Conservation (phyloP, 2,329 filamentous ascomycete genomes). For the Claviceps sp. region DNA sequence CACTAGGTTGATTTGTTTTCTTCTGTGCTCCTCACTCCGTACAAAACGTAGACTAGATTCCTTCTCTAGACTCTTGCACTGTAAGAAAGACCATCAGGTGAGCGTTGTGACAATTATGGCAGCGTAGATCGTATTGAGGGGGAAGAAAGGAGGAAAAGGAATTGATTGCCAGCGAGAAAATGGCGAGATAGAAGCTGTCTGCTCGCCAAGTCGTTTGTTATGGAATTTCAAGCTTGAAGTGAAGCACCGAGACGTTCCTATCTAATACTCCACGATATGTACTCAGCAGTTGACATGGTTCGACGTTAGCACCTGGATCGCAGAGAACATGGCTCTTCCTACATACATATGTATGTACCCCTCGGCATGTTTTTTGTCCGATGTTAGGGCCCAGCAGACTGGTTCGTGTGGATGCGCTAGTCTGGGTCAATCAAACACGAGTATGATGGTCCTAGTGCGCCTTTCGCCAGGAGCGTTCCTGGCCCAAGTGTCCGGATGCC, state of each 20-base stretch:
- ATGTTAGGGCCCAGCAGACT: constrained; percentile 4
- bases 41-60: no score
- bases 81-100: neutral
- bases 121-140: neutral
- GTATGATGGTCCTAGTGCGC: constrained; percentile 1
- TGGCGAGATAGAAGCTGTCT: neutral
- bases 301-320: neutral
- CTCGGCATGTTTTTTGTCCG: constrained; percentile 5
- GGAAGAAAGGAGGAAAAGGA: neutral
- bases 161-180: neutral
- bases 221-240: neutral
- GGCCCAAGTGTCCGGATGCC: neutral
- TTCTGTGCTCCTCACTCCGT: neutral
- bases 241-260: no score
- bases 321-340: neutral
- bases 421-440: constrained; percentile 5
- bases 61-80: no score
- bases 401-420: constrained; percentile 7
- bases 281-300: neutral
- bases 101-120: neutral
- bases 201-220: neutral
- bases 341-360: neutral
- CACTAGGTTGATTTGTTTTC: neutral
- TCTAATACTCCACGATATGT: neutral
- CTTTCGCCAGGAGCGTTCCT: constrained; percentile 1